Percentiles rank a stretch among this genome's conserved stretches.
Conservation (phyloP, 192 early-diverging fungal genomes). For the Spizellomyces sp. region DNA sequence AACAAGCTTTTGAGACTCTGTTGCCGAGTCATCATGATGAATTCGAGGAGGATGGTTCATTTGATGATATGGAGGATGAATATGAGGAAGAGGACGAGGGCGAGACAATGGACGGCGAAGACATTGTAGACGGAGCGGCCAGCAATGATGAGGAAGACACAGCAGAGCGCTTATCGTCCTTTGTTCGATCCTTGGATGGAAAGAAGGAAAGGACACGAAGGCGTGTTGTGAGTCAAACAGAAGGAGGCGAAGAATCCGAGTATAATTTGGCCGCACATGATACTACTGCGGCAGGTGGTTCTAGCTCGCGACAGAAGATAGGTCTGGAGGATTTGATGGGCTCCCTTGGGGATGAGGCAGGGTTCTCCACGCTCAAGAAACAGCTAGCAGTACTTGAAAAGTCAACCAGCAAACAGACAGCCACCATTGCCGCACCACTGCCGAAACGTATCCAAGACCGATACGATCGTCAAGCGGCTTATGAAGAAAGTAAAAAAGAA, state of each 20-base stretch:
- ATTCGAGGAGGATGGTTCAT: slow-evolving; percentile 10
- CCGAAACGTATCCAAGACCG: slow-evolving; percentile 82
- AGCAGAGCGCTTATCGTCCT: slow-evolving; percentile 26
- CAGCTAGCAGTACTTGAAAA: slow-evolving; percentile 56
- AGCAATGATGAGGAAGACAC: slow-evolving; percentile 32
- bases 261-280: slow-evolving; percentile 48
- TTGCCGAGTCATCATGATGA: slow-evolving; percentile 3
- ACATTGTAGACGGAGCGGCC: slow-evolving; percentile 16
- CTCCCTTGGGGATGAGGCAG: slow-evolving; percentile 60
- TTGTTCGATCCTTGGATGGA: slow-evolving; percentile 66
- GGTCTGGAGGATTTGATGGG: slow-evolving; percentile 76
- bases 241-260: slow-evolving; percentile 74
- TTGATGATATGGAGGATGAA: slow-evolving; percentile 27
- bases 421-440: slow-evolving; percentile 72
- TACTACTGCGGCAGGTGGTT: slow-evolving; percentile 29
- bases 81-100: slow-evolving; percentile 37
- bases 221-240: slow-evolving; percentile 59
- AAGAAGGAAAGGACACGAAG: slow-evolving; percentile 55
- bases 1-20: slow-evolving; percentile 11
- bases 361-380: slow-evolving; percentile 69
- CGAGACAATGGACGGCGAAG: slow-evolving; percentile 32
- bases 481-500: slow-evolving; percentile 77
- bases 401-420: slow-evolving; percentile 49
- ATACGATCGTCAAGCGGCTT: slow-evolving; percentile 84
- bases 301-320: slow-evolving; percentile 52